Evolutionary conservation across 2,329 filamentous ascomycete species (phyloP).

Genomic region (Penicillium sp.): DNA sequence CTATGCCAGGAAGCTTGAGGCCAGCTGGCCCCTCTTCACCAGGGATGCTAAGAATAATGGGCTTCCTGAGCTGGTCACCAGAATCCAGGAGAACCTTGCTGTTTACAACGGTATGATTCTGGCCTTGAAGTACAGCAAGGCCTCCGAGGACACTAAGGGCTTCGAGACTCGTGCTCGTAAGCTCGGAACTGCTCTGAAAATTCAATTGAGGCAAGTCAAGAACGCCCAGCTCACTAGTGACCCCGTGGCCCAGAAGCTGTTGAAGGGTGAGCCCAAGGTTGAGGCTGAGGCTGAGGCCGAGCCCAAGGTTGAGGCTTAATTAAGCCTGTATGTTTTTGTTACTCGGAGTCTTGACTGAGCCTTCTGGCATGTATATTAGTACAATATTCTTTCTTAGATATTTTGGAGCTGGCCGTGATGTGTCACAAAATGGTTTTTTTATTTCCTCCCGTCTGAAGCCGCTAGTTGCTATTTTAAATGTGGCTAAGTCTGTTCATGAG

Average conservation of each 20-base stretch:
- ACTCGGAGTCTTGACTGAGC: constrained; percentile 7
- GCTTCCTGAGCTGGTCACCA: constrained; percentile 12
- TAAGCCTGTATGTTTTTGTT: background rate
- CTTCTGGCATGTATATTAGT: constrained; percentile 21
- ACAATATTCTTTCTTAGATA: constrained; percentile 19
- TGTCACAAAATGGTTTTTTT: constrained; percentile 18
- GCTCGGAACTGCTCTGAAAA: background rate
- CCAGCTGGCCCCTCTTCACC: constrained; percentile 32
- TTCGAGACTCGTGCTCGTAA: background rate
- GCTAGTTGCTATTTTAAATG: background rate
- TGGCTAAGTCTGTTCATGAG: background rate
- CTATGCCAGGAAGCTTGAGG: constrained; percentile 43
- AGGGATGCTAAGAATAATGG: constrained; percentile 13
- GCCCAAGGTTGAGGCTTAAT: background rate
- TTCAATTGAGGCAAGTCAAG: constrained; percentile 47
- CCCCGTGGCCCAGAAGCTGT: constrained; percentile 28
- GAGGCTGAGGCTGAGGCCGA: constrained; percentile 3
- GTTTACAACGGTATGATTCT: constrained; percentile 46
- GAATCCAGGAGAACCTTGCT: constrained; percentile 37
- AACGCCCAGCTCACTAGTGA: constrained; percentile 3
- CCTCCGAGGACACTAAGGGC: background rate
- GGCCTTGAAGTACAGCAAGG: constrained; percentile 25
- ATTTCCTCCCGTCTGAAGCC: constrained; percentile 2
- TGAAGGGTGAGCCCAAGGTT: background rate
- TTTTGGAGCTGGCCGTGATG: constrained; percentile 21